phyloP scores from a whole-genome alignment of 1,139 yeast genomes.

The Sugiyamaella pinicola region DNA sequence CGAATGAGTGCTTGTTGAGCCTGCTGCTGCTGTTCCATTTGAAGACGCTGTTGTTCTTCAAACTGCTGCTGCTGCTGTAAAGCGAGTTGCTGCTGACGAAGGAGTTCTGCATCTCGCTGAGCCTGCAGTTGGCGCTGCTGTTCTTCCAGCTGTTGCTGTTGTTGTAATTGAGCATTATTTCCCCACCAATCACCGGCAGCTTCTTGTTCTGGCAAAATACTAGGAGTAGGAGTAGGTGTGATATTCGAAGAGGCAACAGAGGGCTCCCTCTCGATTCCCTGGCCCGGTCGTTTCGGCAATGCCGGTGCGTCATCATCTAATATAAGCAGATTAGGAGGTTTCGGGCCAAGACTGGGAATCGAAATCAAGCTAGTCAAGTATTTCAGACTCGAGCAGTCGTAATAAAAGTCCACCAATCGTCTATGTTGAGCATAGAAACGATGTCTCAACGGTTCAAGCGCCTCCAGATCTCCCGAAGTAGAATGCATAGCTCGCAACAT shows the following conservation, averaged over 20 bases:
- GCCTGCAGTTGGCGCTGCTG: constrained; percentile 56
- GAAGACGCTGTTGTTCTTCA: constrained; percentile 67
- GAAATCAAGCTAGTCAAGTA: constrained; percentile 82
- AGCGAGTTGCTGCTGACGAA: constrained; percentile 49
- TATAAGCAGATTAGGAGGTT: constrained; percentile 66
- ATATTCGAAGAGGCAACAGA: constrained; percentile 42
- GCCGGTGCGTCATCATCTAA: constrained; percentile 52
- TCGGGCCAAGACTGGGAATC: constrained; percentile 75
- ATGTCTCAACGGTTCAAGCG: constrained; percentile 70
- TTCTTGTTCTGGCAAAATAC: constrained; percentile 38
- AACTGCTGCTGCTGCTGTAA: constrained; percentile 68
- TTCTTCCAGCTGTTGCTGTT: constrained; percentile 49
- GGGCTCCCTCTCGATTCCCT: constrained; percentile 29
- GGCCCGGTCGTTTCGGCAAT: constrained; percentile 48
- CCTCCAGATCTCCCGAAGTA: constrained; percentile 76
- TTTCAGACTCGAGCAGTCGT: constrained; percentile 85
- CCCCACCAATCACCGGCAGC: constrained; percentile 51
- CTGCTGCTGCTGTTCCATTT: constrained; percentile 69
- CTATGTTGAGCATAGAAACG: constrained; percentile 80
- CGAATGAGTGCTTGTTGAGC: constrained; percentile 75
- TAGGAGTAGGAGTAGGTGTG: constrained; percentile 47
- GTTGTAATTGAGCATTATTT: constrained; percentile 35
- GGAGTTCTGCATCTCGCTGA: constrained; percentile 52
- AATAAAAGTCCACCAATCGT: constrained; percentile 79
- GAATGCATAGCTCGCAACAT: constrained; percentile 89